Conservation (phyloP, 176 grass and related monocot species). For the Eleusine indica region DNA sequence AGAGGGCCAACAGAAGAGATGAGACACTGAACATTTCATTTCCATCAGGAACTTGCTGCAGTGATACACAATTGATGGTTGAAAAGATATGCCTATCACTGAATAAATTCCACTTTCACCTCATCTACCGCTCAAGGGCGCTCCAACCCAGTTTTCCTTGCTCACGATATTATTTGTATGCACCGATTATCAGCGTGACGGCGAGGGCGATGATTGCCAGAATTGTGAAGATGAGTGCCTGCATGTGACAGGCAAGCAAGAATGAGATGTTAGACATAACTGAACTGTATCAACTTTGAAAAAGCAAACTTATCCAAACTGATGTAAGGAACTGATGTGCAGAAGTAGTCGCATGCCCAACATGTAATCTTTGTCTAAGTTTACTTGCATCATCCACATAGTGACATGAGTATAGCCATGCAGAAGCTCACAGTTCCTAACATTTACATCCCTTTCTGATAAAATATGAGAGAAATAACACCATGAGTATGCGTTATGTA, state of each 20-base stretch:
- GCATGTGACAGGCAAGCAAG: not conserved
- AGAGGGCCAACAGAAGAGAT: not conserved
- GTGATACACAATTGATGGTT: conserved; percentile 15
- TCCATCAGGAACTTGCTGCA: not conserved
- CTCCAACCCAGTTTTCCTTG: not conserved
- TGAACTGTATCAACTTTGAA: not conserved
- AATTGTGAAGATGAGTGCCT: conserved; percentile 47
- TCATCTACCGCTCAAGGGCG: not conserved
- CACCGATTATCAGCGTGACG: conserved; percentile 37
- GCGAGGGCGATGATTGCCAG: conserved; percentile 17
- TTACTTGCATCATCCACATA: not conserved
- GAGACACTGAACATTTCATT: not conserved
- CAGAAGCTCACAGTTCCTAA: not conserved
- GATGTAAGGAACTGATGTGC: not conserved
- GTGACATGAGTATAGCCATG: not conserved
- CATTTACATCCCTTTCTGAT: not conserved
- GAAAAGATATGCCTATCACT: conserved; percentile 1
- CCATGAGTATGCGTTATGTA: not conserved
- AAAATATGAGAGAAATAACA: not conserved
- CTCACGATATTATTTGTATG: conserved; percentile 32
- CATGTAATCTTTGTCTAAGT: not conserved
- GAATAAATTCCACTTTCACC: conserved; percentile 22
- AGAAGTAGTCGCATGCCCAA: not conserved
- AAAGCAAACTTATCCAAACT: not conserved
- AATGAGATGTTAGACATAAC: not conserved